Evolutionary conservation across 495 filamentous ascomycete genomes (phyloP), one percentile per base, ranked within the genome.

Genomic region (Aspergillus bertholletiae): DNA sequence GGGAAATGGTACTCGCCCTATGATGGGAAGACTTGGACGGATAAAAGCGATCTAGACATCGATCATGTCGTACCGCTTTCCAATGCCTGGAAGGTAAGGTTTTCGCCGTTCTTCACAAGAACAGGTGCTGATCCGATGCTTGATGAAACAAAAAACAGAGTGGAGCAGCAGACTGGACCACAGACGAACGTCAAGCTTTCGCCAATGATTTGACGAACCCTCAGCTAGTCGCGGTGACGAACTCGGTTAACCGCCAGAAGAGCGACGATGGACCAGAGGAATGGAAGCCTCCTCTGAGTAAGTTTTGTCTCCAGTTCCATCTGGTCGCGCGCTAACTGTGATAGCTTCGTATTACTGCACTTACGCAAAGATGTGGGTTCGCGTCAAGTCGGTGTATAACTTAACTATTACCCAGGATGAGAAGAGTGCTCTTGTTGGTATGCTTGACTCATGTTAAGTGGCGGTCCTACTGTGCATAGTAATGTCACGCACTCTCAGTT

Each of bases 21-120:
- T 62, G 88, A 91, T 57, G 86, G 86, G 1, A 84, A 71, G 0
- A 84, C 75, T 3, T 90, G 87, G 87, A 86, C 84, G 0, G 68
- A 69, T 5, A 74, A 84, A 0, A 78, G 77, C 7, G 86, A 90
- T 65, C 55, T 91, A 2, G 84, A 90, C 58, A 89, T 91, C 52
- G 88, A 91, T 61, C 88, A 91, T 66, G 71, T 91, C 64, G 86
- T 91, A 15, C 87, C 88, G 0, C 61, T 91, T 40, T 82, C 81
- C 59, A 86, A 89, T 63, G 86, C 88, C 7, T 91, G 87, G 88
- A 83, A 84, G 61, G 82, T 86, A 55, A 60, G 35, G 7, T 4
- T 7, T 1, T 3, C 8, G 5, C n/a, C 5, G n/a, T n/a, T n/a
- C n/a, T n/a, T n/a, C n/a, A n/a, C n/a, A n/a, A n/a, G n/a, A n/a